Evolutionary conservation across 106 monocot genomes (phyloP).

Genomic region (Platanthera guangdongensis): DNA sequence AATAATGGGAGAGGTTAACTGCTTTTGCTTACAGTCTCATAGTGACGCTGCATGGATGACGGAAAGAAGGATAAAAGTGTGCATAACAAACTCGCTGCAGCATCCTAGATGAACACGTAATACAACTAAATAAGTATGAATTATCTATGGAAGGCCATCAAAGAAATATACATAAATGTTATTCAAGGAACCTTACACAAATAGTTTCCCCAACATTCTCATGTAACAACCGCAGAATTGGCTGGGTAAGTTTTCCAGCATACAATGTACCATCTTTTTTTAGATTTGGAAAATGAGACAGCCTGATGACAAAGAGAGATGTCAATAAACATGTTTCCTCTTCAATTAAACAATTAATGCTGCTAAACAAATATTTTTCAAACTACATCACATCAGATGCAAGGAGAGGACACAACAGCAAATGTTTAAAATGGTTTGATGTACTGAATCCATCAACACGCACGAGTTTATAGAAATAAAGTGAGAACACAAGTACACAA

Average conservation of each 20-base stretch:
- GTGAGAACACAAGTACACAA: too few species aligned
- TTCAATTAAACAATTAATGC: not conserved
- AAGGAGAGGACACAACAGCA: too few species aligned
- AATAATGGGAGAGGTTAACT: not conserved
- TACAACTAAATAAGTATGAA: not conserved
- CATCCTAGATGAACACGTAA: constrained; percentile 30
- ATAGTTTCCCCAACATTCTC: constrained; percentile 32
- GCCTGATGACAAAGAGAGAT: constrained; percentile 29
- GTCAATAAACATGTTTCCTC: not conserved
- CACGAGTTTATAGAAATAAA: not conserved
- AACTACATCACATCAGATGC: not conserved
- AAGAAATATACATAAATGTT: not conserved
- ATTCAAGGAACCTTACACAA: constrained; percentile 26
- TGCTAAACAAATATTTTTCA: not conserved
- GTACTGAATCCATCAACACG: not conserved
- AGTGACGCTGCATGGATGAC: constrained; percentile 54
- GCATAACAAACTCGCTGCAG: constrained; percentile 53
- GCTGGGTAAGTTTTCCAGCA: constrained; percentile 52
- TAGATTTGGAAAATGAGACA: constrained; percentile 41
- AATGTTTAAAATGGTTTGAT: too few species aligned
- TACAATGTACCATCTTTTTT: constrained; percentile 78
- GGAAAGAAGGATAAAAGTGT: constrained; percentile 48
- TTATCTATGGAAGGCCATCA: not conserved
- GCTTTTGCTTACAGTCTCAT: constrained; percentile 47
- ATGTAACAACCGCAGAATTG: constrained; percentile 45